phyloP scores from a whole-genome alignment of 192 early-diverging fungal genomes.

The Glomus cerebriforme region DNA sequence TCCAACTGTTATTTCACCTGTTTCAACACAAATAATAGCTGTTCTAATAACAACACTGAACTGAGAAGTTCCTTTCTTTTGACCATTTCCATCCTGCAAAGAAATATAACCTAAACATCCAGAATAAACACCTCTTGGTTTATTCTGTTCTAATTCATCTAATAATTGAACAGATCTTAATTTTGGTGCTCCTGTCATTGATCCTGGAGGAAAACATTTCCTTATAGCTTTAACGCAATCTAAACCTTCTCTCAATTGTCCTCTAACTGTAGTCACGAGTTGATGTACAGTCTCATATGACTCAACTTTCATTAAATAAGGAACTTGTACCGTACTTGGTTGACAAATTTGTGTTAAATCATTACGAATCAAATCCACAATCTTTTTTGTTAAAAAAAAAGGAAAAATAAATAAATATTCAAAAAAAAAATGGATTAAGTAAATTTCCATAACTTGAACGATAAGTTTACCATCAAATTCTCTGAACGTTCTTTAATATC shows the following conservation, averaged over 20 bases:
- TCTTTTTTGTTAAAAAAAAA: conserved; percentile 49
- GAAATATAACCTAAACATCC: conserved; percentile 91
- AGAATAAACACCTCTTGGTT: conserved; percentile 83
- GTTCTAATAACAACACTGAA: conserved; percentile 94
- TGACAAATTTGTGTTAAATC: conserved; percentile 80
- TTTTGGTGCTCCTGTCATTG: conserved; percentile 99
- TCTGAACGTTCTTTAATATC: conserved; percentile 93
- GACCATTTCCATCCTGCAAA: conserved; percentile 28
- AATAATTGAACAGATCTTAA: conserved; percentile 79
- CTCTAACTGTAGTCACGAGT: conserved; percentile 83
- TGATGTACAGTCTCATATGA: conserved; percentile 91
- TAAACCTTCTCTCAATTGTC: conserved; percentile 58
- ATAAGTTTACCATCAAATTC: conserved; percentile 83
- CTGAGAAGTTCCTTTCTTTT: conserved; percentile 55
- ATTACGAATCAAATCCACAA: conserved; percentile 95
- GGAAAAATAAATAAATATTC: background rate
- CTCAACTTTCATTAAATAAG: conserved; percentile 86
- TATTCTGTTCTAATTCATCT: conserved; percentile 67
- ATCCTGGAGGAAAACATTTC: conserved; percentile 90
- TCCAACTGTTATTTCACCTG: conserved; percentile 70
- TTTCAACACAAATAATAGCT: conserved; percentile 56
- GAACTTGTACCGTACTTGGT: conserved; percentile 69
- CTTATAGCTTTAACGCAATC: conserved; percentile 71
- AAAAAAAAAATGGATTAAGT: background rate
- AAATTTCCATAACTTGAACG: background rate